Evolutionary conservation across 495 filamentous ascomycete species (phyloP), one percentile per base, ranked within the genome.

Genomic region (Rusavskia elegans): DNA sequence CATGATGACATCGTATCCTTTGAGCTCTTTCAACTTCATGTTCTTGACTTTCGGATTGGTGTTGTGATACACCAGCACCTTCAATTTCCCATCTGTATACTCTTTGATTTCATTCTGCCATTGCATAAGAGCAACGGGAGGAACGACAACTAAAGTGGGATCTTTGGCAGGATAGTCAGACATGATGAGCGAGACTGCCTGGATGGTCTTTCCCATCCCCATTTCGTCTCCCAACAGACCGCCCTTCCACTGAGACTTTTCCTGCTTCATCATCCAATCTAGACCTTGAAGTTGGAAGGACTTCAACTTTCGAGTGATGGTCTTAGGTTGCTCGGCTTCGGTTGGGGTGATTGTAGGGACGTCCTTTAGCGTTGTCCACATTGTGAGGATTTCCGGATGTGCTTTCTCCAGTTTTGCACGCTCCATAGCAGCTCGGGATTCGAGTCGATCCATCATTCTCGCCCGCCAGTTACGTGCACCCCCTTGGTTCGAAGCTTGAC

Each of bases 151-250:
- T 7, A 98, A 69, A 3, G 89, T 86, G 5, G 92, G 87, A 32
- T 79, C 64, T 49, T 80, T 79, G 32, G 83, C 84, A 17, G 89
- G 89, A 57, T 84, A 95, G 62, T 98, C 89, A 7, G 89, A 94
- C 89, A 97, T 98, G 63, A 98, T 86, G 14, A 97, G 73, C 9
- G 89, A 93, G 7, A 98, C 89, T 2, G 92, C 89, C 63, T 98
- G 92, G 38, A 98, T 96, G 0, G 92, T 98, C 71, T 98, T 98
- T 29, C 92, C 92, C 76, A 97, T 92, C 19, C 89, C 89, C 89
- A 96, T 96, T 63, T 95, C 88, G 59, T 97, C 92, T 44, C 90
- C 92, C 6, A 98, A 72, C 27, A 98, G 71, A 10, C 92, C 92
- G 35, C 92, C 92, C 55, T 79, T 83, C 71, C 87, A 98, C 50